Evolutionary conservation across 768 basidiomycete species (phyloP).

Genomic region (Russula compacta): DNA sequence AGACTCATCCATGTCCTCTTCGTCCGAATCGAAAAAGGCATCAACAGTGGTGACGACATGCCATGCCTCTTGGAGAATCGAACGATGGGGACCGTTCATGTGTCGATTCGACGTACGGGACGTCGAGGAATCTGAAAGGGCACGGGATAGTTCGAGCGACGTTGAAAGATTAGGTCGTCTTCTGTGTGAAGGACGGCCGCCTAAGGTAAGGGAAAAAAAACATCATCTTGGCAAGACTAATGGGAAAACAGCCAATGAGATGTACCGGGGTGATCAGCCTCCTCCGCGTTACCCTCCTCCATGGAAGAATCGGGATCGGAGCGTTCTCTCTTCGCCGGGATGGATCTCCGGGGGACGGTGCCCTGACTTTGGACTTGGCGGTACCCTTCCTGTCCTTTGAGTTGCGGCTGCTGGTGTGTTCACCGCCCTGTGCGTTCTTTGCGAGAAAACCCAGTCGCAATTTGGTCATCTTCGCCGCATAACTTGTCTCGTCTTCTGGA

Average conservation of each 20-base stretch:
- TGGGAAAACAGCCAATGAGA: too few species aligned
- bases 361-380: slow-evolving; percentile 3
- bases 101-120: slow-evolving; percentile 32
- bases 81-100: slow-evolving; percentile 18
- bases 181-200: neutral
- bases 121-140: slow-evolving; percentile 26
- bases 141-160: neutral
- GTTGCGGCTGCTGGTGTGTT: slow-evolving; percentile 14
- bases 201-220: neutral
- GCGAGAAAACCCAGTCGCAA: slow-evolving; percentile 32
- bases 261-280: neutral
- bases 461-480: slow-evolving; percentile 34
- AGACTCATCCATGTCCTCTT: slow-evolving; percentile 57
- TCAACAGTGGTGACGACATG: slow-evolving; percentile 56
- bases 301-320: slow-evolving; percentile 9
- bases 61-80: slow-evolving; percentile 70
- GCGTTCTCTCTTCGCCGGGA: slow-evolving; percentile 13
- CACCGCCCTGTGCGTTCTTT: slow-evolving; percentile 21
- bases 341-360: neutral
- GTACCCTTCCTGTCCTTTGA: slow-evolving; percentile 10
- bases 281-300: slow-evolving; percentile 9
- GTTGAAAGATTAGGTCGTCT: neutral
- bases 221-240: neutral
- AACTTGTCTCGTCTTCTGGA: slow-evolving; percentile 32
- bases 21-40: slow-evolving; percentile 69